Percentiles rank a stretch among this genome's conserved stretches.
Conservation (phyloP, 1,284 basidiomycete species). For the Neolentinus lepideus region DNA sequence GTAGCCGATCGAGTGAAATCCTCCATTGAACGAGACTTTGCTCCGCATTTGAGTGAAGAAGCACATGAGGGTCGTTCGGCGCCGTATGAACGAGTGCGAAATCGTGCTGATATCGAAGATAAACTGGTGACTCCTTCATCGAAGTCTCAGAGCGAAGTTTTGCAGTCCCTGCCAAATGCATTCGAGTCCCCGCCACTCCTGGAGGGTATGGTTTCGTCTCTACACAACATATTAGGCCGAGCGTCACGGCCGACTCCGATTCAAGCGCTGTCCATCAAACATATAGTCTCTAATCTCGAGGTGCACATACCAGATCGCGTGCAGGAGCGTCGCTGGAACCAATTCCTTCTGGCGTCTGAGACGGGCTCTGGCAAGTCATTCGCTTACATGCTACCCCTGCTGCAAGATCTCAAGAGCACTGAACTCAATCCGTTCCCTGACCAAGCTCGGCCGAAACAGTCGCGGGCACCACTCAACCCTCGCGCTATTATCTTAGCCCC, state of each 20-base stretch:
- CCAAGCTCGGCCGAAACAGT: not conserved
- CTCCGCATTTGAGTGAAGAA: not conserved
- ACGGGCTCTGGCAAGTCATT: conserved; percentile 88
- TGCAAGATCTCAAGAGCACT: conserved; percentile 67
- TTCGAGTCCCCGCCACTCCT: conserved; percentile 48
- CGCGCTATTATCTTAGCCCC: conserved; percentile 78
- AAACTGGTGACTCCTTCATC: not conserved
- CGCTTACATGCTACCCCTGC: conserved; percentile 80
- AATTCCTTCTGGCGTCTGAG: conserved; percentile 76
- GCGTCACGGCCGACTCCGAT: conserved; percentile 61
- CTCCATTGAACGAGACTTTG: not conserved
- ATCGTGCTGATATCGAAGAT: not conserved
- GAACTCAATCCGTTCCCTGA: conserved; percentile 24
- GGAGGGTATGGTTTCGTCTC: conserved; percentile 47
- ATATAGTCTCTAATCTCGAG: conserved; percentile 32
- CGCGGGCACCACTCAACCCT: conserved; percentile 38
- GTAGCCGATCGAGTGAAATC: no score
- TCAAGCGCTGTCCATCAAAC: conserved; percentile 62
- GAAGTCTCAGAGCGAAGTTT: not conserved
- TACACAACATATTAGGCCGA: conserved; percentile 49
- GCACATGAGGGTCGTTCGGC: not conserved
- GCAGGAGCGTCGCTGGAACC: conserved; percentile 29
- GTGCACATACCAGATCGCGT: not conserved
- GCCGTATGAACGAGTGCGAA: not conserved
- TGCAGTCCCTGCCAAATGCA: not conserved